These are phyloP conservation scores for Ophiostoma sp. DNA, from an alignment of 2,329 filamentous ascomycete species.

Conservation along the genomic window DNA sequence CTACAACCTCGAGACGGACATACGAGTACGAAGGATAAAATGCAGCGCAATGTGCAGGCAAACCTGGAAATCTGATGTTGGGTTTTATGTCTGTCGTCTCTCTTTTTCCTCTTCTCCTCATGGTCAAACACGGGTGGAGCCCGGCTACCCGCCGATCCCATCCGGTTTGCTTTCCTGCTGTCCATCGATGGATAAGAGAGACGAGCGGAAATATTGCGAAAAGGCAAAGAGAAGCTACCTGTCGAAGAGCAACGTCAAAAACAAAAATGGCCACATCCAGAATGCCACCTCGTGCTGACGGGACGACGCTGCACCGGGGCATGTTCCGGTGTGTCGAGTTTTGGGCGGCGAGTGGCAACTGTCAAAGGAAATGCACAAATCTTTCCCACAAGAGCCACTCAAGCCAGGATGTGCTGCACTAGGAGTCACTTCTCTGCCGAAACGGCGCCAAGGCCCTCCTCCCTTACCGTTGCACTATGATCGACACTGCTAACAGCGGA, in stretches of 20 bases:
- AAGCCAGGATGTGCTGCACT: no score
- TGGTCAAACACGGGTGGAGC: not conserved
- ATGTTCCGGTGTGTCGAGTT: not conserved
- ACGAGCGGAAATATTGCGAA: not conserved
- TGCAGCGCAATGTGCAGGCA: not conserved
- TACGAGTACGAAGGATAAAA: not conserved
- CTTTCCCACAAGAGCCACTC: no score
- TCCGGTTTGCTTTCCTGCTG: not conserved
- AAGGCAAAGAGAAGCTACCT: not conserved
- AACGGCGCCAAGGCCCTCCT: not conserved
- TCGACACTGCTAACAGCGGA: not conserved
- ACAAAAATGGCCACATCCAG: not conserved
- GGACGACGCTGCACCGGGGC: not conserved
- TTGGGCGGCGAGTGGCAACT: not conserved
- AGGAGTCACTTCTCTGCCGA: not conserved
- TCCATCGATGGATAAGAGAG: not conserved
- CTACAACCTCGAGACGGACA: not conserved
- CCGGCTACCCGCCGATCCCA: slow-evolving; percentile 4
- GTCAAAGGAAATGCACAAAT: not conserved
- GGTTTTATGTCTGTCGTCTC: not conserved
- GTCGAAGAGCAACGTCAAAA: not conserved
- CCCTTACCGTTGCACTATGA: not conserved
- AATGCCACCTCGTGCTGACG: not conserved
- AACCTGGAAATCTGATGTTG: not conserved
- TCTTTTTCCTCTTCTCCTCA: not conserved